phyloP scores from a whole-genome alignment of 768 basidiomycete genomes.

The Hericium rajendrae region DNA sequence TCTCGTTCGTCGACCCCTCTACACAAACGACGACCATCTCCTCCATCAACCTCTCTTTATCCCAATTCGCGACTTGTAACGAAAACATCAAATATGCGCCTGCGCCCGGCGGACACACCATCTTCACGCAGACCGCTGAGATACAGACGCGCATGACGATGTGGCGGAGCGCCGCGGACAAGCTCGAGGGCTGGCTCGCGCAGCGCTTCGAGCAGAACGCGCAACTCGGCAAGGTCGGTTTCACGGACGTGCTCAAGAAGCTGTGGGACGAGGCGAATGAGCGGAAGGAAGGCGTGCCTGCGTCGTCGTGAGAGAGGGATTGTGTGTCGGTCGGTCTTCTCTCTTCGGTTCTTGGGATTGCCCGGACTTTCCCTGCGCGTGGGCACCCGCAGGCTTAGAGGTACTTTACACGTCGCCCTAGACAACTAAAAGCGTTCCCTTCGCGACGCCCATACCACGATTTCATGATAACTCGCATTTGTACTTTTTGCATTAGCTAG shows the following conservation, averaged over 20 bases:
- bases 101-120: conserved; percentile 47
- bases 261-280: conserved; percentile 69
- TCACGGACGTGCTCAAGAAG: conserved; percentile 77
- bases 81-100: conserved; percentile 87
- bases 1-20: conserved; percentile 85
- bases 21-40: conserved; percentile 75
- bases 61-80: conserved; percentile 89
- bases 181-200: conserved; percentile 76
- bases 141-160: conserved; percentile 75
- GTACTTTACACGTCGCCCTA: conserved; percentile 6
- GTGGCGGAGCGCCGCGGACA: conserved; percentile 75
- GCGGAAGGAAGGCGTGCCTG: conserved; percentile 24
- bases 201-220: conserved; percentile 92
- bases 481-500: conserved; percentile 9
- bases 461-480: conserved; percentile 20
- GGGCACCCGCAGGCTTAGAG: conserved; percentile 12
- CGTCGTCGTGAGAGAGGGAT: conserved; percentile 20
- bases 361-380: conserved; percentile 9
- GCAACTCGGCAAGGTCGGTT: conserved; percentile 77
- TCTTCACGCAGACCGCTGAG: conserved; percentile 86
- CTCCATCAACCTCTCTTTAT: conserved; percentile 87
- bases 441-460: conserved; percentile 11
- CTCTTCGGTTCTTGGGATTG: conserved; percentile 3
- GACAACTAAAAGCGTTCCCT: conserved; percentile 18
- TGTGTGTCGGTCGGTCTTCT: conserved; percentile 6